These are phyloP conservation scores for Aspergillus fumigatiaffinis DNA, from an alignment of 2,329 filamentous ascomycete species.

Conservation along the genomic window DNA sequence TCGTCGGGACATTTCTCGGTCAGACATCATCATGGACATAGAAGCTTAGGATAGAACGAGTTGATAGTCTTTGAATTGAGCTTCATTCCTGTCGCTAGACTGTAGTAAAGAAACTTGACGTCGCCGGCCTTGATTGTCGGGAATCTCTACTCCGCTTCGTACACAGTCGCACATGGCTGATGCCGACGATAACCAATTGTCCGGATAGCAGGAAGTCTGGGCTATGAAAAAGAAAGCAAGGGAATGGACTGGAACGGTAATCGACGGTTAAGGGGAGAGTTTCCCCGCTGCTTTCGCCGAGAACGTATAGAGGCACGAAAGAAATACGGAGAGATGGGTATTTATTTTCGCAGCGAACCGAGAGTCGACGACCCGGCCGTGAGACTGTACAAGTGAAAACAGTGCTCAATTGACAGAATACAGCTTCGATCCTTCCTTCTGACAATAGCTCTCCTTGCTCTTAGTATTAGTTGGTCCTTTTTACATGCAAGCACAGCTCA, in stretches of 20 bases:
- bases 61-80: background rate
- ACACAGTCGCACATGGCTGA: background rate
- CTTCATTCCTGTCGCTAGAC: background rate
- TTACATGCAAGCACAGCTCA: background rate
- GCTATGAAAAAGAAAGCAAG: conserved; percentile 8
- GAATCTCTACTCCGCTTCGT: background rate
- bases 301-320: conserved; percentile 18
- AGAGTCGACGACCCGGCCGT: background rate
- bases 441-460: no score
- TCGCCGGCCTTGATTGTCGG: background rate
- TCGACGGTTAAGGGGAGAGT: conserved; percentile 9
- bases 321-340: conserved; percentile 21
- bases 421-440: no score
- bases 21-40: background rate
- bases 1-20: background rate
- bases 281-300: conserved; percentile 18
- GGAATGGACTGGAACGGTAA: conserved; percentile 14
- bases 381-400: background rate
- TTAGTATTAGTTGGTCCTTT: no score
- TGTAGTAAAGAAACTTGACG: background rate
- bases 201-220: conserved; percentile 9
- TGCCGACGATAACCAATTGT: background rate
- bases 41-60: background rate
- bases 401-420: background rate
- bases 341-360: conserved; percentile 10